Percentiles rank a stretch among this genome's conserved stretches.
Conservation (phyloP, 257 asterid species). For the Nemophila menziesii region DNA sequence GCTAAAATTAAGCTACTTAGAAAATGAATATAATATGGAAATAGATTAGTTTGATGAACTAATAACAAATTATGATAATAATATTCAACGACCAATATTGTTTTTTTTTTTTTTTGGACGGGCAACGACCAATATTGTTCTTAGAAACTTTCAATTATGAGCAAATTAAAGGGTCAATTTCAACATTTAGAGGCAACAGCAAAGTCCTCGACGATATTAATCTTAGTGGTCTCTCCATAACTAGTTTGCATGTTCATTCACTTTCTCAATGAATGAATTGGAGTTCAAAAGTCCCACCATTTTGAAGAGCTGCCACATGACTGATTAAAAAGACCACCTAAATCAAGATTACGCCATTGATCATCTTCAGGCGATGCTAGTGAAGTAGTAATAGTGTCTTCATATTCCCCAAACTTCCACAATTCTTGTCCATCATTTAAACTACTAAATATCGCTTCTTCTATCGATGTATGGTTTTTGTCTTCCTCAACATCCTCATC, state of each 20-base stretch:
- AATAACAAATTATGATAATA: too few relatives aligned
- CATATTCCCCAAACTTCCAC: slow-evolving; percentile 14
- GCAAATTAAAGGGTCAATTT: too few relatives aligned
- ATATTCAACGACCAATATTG: too few relatives aligned
- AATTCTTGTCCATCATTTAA: slow-evolving; percentile 18
- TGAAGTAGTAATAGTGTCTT: slow-evolving; percentile 17
- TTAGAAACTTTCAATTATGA: background rate
- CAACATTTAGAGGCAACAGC: too few relatives aligned
- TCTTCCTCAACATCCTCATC: slow-evolving; percentile 1
- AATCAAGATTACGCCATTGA: slow-evolving; percentile 34
- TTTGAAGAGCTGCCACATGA: slow-evolving; percentile 12
- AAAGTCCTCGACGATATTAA: too few relatives aligned
- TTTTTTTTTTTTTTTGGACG: too few relatives aligned
- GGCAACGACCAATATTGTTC: background rate
- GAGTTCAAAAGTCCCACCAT: slow-evolving; percentile 53
- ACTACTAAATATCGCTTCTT: background rate
- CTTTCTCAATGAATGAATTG: too few relatives aligned
- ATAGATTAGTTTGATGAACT: too few relatives aligned
- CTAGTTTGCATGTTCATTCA: background rate
- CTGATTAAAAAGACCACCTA: slow-evolving; percentile 22
- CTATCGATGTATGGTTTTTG: background rate
- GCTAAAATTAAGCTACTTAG: too few relatives aligned
- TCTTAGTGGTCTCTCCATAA: background rate
- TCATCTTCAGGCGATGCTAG: slow-evolving; percentile 23
- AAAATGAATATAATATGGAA: too few relatives aligned